Percentiles rank a stretch among this genome's conserved stretches.
Evolutionary conservation across 495 filamentous ascomycete genomes (phyloP).

Genomic region (Annulohypoxylon stygium): DNA sequence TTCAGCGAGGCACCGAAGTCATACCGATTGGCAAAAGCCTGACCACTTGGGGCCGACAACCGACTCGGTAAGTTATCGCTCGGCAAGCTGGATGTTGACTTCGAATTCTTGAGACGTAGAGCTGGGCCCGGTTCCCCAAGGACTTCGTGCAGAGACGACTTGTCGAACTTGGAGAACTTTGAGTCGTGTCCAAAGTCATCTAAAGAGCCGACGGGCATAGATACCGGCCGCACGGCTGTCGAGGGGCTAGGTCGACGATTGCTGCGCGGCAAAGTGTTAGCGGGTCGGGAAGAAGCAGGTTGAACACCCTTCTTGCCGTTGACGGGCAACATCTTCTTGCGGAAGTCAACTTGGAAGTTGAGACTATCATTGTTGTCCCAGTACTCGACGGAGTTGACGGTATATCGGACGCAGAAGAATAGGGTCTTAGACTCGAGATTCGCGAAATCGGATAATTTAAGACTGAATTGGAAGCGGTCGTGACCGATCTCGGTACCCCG

Average conservation of each 20-base stretch:
- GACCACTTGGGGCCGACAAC: slow-evolving; percentile 70
- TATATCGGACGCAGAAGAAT: slow-evolving; percentile 92
- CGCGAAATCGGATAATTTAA: slow-evolving; percentile 90
- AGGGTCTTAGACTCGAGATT: slow-evolving; percentile 92
- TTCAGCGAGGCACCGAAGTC: slow-evolving; percentile 91
- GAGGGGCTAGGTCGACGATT: slow-evolving; percentile 67
- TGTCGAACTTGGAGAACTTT: slow-evolving; percentile 68
- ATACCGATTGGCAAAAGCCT: slow-evolving; percentile 91
- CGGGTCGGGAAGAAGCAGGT: slow-evolving; percentile 66
- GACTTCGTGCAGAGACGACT: slow-evolving; percentile 67
- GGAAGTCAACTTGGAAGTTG: slow-evolving; percentile 95
- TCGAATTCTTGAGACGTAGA: slow-evolving; percentile 66
- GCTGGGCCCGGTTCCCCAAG: slow-evolving; percentile 64
- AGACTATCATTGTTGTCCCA: slow-evolving; percentile 93
- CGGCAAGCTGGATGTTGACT: slow-evolving; percentile 59
- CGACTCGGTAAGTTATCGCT: slow-evolving; percentile 64
- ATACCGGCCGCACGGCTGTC: slow-evolving; percentile 66
- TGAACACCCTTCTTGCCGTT: slow-evolving; percentile 66
- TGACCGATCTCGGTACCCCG: slow-evolving; percentile 74
- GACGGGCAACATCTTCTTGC: slow-evolving; percentile 74
- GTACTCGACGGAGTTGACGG: slow-evolving; percentile 83
- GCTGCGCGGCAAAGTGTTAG: slow-evolving; percentile 79
- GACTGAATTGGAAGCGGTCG: slow-evolving; percentile 92
- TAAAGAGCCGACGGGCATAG: slow-evolving; percentile 69
- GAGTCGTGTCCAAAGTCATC: slow-evolving; percentile 77